These are phyloP conservation scores for Trichodelitschia bisporula DNA, from an alignment of 495 filamentous ascomycete species.

Conservation along the genomic window DNA sequence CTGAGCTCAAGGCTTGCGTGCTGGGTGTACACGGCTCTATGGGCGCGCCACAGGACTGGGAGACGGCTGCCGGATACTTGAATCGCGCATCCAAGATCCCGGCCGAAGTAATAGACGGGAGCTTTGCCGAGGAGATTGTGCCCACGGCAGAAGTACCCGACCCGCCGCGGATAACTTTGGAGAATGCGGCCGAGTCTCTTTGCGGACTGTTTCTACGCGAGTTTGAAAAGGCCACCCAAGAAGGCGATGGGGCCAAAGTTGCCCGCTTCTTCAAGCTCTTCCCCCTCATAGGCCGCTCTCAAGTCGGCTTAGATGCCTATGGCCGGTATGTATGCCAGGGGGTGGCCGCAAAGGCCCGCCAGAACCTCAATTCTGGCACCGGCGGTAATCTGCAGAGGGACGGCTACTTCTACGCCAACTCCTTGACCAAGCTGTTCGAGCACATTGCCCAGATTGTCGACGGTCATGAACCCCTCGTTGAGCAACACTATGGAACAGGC, in stretches of 20 bases:
- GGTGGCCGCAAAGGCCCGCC: constrained; percentile 57
- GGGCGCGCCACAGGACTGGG: constrained; percentile 97
- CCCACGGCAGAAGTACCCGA: constrained; percentile 91
- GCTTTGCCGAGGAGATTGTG: constrained; percentile 83
- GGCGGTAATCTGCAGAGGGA: constrained; percentile 29
- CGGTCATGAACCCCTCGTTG: constrained; percentile 66
- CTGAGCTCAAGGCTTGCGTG: constrained; percentile 87
- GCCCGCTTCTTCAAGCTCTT: constrained; percentile 97
- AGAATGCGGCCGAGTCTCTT: constrained; percentile 63
- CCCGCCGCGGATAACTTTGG: constrained; percentile 63
- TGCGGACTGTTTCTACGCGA: constrained; percentile 79
- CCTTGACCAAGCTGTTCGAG: constrained; percentile 78
- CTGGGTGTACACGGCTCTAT: constrained; percentile 87
- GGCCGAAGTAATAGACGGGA: constrained; percentile 46
- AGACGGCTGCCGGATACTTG: constrained; percentile 77
- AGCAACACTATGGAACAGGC: constrained; percentile 73
- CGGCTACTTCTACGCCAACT: constrained; percentile 78
- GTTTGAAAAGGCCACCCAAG: constrained; percentile 77
- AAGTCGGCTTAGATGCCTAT: constrained; percentile 83
- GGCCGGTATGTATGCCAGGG: constrained; percentile 87
- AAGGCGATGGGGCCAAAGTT: constrained; percentile 62
- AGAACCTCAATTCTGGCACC: constrained; percentile 36
- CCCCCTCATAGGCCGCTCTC: constrained; percentile 71
- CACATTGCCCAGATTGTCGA: constrained; percentile 94
- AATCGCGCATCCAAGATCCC: constrained; percentile 62